Percentiles rank a stretch among this genome's conserved stretches.
phyloP scores from a whole-genome alignment of 176 grass and related monocot species.

The Zoysia pacifica region DNA sequence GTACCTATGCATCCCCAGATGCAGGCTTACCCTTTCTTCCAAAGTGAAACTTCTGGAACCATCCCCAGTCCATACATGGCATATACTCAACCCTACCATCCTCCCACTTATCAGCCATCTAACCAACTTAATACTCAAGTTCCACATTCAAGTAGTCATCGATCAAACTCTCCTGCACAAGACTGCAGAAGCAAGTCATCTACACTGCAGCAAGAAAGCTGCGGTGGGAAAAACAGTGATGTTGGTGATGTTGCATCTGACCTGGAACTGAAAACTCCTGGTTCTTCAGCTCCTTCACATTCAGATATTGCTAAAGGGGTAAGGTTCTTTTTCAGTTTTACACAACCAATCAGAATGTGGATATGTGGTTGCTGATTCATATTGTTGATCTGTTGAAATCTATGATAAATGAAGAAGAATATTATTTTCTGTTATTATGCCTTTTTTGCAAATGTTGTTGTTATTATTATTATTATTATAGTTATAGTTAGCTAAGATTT shows the following conservation, averaged over 20 bases:
- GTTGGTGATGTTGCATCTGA: constrained; percentile 80
- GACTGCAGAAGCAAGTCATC: constrained; percentile 60
- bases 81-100: constrained; percentile 49
- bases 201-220: constrained; percentile 42
- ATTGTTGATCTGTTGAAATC: constrained; percentile 22
- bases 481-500: constrained; percentile 24
- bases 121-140: constrained; percentile 44
- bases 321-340: constrained; percentile 18
- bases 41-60: constrained; percentile 46
- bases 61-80: constrained; percentile 44
- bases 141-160: constrained; percentile 45
- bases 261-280: constrained; percentile 83
- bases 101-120: constrained; percentile 56
- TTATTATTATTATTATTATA: no score
- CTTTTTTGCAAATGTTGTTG: not conserved
- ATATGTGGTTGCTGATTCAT: not conserved
- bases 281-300: constrained; percentile 54
- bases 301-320: constrained; percentile 56
- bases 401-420: not conserved
- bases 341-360: not conserved
- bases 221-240: constrained; percentile 54
- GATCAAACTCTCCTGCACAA: constrained; percentile 40
- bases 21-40: constrained; percentile 61
- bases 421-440: constrained; percentile 7
- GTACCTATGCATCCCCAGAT: constrained; percentile 69